Evolutionary conservation across 192 early-diverging fungal genomes (phyloP), one percentile per base, ranked within the genome.

Genomic region (Pilaira anomala): DNA sequence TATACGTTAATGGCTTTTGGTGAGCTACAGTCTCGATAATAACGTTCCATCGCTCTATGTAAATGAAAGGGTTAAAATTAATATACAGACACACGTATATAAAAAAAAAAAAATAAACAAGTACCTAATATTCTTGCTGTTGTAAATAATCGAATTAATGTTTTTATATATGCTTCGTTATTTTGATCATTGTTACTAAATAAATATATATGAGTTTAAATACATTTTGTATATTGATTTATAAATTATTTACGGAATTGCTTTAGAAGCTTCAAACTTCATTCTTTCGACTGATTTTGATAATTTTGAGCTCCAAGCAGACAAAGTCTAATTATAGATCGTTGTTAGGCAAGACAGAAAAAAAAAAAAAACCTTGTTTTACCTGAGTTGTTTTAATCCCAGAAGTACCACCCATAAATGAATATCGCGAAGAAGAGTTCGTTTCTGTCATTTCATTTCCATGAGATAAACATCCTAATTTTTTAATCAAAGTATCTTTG

Each of bases 271-370:
- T 24, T 49, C 48, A 36, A 41, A 33, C 16, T 63, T 63, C 8
- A 63, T 63, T 49, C 49, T 18, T 25, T 63, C 55, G 7, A 57
- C 55, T 19, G 55, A 57, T 41, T 57, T 57, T 13, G 55, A 41
- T 21, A 57, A 21, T 39, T 24, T 36, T n/a, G 28, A 36, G 11
- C 39, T 39, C 55, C 55, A 57, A 19, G 55, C 18, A 57, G 18
- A 41, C 18, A 41, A 39, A 33, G 55, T n/a, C 33, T 30, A 36
- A 40, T 41, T 33, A 55, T 7, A 55, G 53, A 55, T n/a, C n/a
- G n/a, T n/a, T n/a, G 7, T n/a, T 28, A 36, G n/a, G 21, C 16
- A 6, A 55, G 12, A 30, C 3, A 51, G 2, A 26, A 28, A 22
- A 25, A 5, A 41, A 7, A 18, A 11, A 18, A 55, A 18, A 55